phyloP scores from a whole-genome alignment of 2,329 filamentous ascomycete genomes.

The Fragosphaeria purpurea region DNA sequence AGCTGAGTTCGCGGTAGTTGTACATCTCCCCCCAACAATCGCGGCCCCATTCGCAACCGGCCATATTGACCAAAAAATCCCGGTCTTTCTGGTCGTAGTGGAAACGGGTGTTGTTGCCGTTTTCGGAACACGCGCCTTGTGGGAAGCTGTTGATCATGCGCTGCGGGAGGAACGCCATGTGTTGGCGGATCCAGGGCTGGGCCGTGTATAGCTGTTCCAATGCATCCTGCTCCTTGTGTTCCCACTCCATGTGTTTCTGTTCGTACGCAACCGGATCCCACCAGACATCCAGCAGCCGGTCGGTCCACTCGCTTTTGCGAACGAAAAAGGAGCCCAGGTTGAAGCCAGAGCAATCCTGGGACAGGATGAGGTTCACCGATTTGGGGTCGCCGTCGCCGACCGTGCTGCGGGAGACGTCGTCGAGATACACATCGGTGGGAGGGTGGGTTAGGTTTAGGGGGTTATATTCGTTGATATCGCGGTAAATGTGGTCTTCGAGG shows the following conservation, averaged over 20 bases:
- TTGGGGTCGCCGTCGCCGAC: slow-evolving; percentile 66
- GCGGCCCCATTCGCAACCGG: slow-evolving; percentile 90
- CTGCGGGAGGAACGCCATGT: slow-evolving; percentile 82
- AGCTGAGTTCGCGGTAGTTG: slow-evolving; percentile 83
- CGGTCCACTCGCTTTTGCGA: slow-evolving; percentile 75
- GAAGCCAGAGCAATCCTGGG: slow-evolving; percentile 93
- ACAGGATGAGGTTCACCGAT: slow-evolving; percentile 79
- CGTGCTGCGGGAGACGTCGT: slow-evolving; percentile 59
- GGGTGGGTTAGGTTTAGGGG: slow-evolving; percentile 90
- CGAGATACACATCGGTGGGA: slow-evolving; percentile 62
- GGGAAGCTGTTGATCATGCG: slow-evolving; percentile 93
- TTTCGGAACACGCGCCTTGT: slow-evolving; percentile 73
- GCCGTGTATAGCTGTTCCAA: slow-evolving; percentile 83
- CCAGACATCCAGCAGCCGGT: slow-evolving; percentile 88
- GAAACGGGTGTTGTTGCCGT: slow-evolving; percentile 61
- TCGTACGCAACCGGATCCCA: slow-evolving; percentile 98
- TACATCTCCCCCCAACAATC: slow-evolving; percentile 99
- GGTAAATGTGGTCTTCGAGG: slow-evolving; percentile 65
- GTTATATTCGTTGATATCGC: slow-evolving; percentile 94
- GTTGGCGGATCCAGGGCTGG: slow-evolving; percentile 86
- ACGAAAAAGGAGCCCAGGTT: slow-evolving; percentile 95
- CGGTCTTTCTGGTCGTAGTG: slow-evolving; percentile 81
- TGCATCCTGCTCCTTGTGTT: slow-evolving; percentile 96
- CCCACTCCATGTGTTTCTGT: slow-evolving; percentile 98
- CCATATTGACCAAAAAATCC: slow-evolving; percentile 97